Conservation (phyloP, 805 yeast genomes). For the Teunomyces barrocoloradensis region DNA sequence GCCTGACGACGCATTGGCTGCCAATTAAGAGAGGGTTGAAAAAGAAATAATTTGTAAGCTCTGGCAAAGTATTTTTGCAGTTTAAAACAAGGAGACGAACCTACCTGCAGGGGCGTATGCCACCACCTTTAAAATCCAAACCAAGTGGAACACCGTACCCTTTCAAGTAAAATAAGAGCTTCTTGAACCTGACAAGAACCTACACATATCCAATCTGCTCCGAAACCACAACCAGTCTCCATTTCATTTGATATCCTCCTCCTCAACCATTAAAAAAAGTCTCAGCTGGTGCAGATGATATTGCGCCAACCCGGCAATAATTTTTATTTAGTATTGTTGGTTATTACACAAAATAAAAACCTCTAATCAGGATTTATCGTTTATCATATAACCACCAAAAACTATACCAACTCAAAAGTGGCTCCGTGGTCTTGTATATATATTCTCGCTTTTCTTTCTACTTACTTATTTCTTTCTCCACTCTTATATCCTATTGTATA, state of each 20-base stretch:
- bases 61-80: neutral
- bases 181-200: neutral
- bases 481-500: constrained; percentile 4
- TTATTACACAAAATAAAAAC: constrained; percentile 8
- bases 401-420: constrained; percentile 3
- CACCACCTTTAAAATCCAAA: neutral
- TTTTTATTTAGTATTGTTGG: constrained; percentile 3
- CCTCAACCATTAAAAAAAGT: neutral
- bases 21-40: constrained; percentile 4
- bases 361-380: constrained; percentile 10
- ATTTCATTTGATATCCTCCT: no score
- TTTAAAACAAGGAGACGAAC: constrained; percentile 4
- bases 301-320: constrained; percentile 5
- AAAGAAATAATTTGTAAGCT: constrained; percentile 1
- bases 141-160: neutral
- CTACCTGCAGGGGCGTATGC: constrained; percentile 1
- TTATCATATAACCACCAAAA: constrained; percentile 6
- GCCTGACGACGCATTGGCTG: constrained; percentile 4
- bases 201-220: no score
- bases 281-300: neutral
- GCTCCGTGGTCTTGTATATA: constrained; percentile 5
- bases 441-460: constrained; percentile 3
- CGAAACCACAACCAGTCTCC: no score
- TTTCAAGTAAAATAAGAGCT: neutral
- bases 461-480: constrained; percentile 1